phyloP scores from a whole-genome alignment of 1,284 basidiomycete genomes.

The Laetiporus sulphureus region DNA sequence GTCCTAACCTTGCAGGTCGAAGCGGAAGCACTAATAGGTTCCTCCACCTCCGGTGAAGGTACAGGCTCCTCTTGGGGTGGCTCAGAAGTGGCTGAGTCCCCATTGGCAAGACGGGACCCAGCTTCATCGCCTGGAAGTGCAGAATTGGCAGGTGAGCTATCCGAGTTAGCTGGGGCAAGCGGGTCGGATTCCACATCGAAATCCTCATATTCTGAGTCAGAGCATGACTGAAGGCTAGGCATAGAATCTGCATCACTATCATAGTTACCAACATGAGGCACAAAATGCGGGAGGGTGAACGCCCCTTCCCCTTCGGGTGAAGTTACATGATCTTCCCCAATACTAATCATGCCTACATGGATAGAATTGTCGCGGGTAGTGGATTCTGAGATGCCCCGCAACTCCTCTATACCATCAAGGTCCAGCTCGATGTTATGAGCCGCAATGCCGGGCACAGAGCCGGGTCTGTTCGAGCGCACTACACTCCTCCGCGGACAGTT shows the following conservation, averaged over 20 bases:
- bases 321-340: background rate
- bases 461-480: background rate
- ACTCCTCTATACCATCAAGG: background rate
- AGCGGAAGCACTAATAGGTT: too few relatives aligned
- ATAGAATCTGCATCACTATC: background rate
- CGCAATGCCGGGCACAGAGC: conserved; percentile 3
- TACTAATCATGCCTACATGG: background rate
- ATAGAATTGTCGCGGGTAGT: background rate
- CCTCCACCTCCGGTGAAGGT: background rate
- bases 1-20: background rate
- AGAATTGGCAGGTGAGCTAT: too few relatives aligned
- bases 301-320: background rate
- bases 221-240: background rate
- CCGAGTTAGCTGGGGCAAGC: too few relatives aligned
- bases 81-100: too few relatives aligned
- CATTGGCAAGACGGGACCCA: too few relatives aligned
- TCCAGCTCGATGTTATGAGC: background rate
- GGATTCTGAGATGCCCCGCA: background rate
- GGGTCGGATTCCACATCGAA: too few relatives aligned
- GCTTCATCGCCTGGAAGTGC: too few relatives aligned
- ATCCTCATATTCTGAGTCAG: background rate
- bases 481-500: background rate
- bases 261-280: background rate
- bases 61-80: background rate
- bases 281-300: background rate